These are phyloP conservation scores for Podaxis sp. DNA, from an alignment of 768 basidiomycete species.

Conservation along the genomic window DNA sequence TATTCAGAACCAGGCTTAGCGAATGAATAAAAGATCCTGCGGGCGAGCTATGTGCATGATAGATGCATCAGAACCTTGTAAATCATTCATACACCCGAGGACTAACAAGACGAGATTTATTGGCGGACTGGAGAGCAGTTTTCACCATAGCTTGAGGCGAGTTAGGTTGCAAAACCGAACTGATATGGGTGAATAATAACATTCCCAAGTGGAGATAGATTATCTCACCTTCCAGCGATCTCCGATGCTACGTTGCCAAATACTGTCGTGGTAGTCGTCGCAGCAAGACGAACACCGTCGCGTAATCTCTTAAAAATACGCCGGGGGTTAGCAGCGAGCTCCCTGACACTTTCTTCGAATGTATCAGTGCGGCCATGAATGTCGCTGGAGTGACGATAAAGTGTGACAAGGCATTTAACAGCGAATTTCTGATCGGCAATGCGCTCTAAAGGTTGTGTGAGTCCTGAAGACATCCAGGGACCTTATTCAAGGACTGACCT, in stretches of 20 bases:
- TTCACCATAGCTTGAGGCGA: constrained; percentile 79
- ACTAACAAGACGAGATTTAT: constrained; percentile 67
- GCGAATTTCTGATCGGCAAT: constrained; percentile 82
- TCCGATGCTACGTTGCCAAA: constrained; percentile 55
- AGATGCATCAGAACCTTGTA: not conserved
- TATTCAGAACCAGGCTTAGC: constrained; percentile 53
- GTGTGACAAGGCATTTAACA: constrained; percentile 59
- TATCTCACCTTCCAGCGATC: constrained; percentile 43
- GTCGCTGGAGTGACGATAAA: constrained; percentile 79
- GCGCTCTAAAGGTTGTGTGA: constrained; percentile 45
- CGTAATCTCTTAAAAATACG: constrained; percentile 66
- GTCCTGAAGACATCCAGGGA: not conserved
- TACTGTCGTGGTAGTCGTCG: constrained; percentile 77
- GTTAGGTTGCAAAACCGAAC: constrained; percentile 84
- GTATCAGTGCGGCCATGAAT: constrained; percentile 66
- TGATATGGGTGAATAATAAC: constrained; percentile 17
- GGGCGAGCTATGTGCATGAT: constrained; percentile 53
- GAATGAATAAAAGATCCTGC: constrained; percentile 85
- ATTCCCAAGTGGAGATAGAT: not conserved
- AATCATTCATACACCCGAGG: not conserved
- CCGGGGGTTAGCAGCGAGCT: constrained; percentile 47
- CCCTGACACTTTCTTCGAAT: constrained; percentile 36
- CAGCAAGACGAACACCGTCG: constrained; percentile 65
- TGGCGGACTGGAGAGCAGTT: constrained; percentile 71
- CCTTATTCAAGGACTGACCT: constrained; percentile 28